A percentile compares a stretch with the other conserved stretches of the same genome.
These are phyloP conservation scores for Bothriochloa decipiens DNA, from an alignment of 176 grass and related monocot species.

Conservation along the genomic window DNA sequence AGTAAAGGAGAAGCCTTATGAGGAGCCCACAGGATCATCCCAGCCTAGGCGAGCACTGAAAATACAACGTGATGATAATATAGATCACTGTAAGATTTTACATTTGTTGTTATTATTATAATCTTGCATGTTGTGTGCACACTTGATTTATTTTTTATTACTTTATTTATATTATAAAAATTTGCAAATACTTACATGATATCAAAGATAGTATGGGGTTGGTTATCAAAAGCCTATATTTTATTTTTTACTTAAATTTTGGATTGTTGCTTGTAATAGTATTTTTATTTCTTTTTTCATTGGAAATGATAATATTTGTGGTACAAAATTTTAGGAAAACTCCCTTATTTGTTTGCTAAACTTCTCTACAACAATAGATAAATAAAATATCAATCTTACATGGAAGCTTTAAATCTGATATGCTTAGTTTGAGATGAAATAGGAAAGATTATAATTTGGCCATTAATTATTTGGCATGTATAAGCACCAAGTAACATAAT, in stretches of 20 bases:
- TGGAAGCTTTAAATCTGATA: not conserved
- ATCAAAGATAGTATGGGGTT: not conserved
- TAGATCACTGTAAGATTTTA: not conserved
- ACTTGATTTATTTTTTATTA: not conserved
- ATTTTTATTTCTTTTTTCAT: not conserved
- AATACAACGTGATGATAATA: not conserved
- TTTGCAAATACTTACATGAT: not conserved
- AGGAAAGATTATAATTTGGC: not conserved
- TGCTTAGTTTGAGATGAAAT: not conserved
- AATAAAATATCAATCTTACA: not conserved
- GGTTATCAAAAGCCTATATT: not conserved
- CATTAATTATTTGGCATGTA: not conserved
- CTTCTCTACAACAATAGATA: not conserved
- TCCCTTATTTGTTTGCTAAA: not conserved
- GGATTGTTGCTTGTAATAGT: not conserved
- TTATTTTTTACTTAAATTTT: not conserved
- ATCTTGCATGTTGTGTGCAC: not conserved
- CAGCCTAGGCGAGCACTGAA: not conserved
- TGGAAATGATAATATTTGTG: not conserved
- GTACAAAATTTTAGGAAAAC: not conserved
- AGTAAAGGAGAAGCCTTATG: not conserved
- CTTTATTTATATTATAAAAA: not conserved
- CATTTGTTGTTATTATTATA: not conserved
- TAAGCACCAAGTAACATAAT: too few relatives aligned
- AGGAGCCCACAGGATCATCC: not conserved